Base-by-base conservation (phyloP, 2,329 filamentous ascomycete genomes). In the Epichloe sylvatica region DNA sequence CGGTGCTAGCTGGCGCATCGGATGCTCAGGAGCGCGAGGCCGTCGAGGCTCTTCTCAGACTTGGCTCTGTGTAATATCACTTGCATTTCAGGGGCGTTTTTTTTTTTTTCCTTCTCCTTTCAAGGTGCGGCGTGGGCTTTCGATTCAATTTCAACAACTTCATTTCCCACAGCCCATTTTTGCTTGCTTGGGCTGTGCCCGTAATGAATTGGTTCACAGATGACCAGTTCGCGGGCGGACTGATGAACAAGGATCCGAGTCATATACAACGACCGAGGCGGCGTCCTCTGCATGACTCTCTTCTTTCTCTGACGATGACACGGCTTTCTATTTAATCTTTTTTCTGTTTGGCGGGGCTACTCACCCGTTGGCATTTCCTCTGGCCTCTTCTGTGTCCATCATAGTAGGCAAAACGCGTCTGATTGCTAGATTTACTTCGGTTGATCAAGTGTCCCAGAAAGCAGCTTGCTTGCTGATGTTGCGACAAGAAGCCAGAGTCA, bases 1-100 rank as follows among this genome's bases (percentile, higher is more conserved):
- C 72, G 52, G 68, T 70, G 45, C 63, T 78, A 55, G 70, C 68
- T 54, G 68, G 67, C 48, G 67, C 76, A 53, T 76, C 79, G 49
- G 79, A 83, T 63, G 77, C 80, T 53, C 83, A 88, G 67, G 86
- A 91, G 72, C 82, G 83, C 59, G 86, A 88, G 66, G 86, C 86
- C 49, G 78, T 90, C 55, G 86, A 88, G 66, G 86, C 86, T 56
- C 78, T 91, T 61, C 72, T 92, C 61, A 79, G 81, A 65, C 83
- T 92, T 66, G 84, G 86, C 68, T 90, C 85, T 78, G 73, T 83
- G 78, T 83, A 82, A 78, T 69, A 71, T 56, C 56, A 62, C 61
- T 61, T 65, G 72, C 48, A 50, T 51, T 9, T 25, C 45, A 42
- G 19, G 7, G 49, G 43, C 41, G 38, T 52, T 54, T 49, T 46